Base-by-base conservation (phyloP, 352 stramenopile species). In the Pythium coloratum region DNA sequence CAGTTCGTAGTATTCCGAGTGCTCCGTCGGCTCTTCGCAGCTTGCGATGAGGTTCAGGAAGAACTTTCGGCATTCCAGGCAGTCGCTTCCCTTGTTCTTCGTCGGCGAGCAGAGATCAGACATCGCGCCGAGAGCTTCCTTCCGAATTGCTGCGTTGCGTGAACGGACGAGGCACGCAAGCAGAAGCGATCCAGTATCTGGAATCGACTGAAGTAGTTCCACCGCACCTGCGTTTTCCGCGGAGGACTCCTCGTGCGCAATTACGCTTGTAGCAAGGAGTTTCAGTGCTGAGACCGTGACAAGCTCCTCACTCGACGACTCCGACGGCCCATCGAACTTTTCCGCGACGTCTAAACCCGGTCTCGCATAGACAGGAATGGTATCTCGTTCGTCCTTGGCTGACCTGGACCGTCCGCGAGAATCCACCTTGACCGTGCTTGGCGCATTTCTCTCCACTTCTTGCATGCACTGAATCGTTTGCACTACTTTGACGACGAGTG, bases 81-180 rank as follows among this genome's bases (percentile, higher is more conserved):
- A 75, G 89, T 78, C 75, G 55, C 76, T 58, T 18, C 75, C 72
- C 65, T 86, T 87, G 72, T 83, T 32, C 67, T 76, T 32, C 73
- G 81, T 24, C 71, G 57, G 50, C 16, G 32, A 51, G 28, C 57
- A 71, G 6, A 75, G 49, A 40, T 54, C 59, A n/a, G 59, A 57
- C 28, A 75, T 75, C 13, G 38, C 47, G 1, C 26, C 12, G 16
- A 53, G 56, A 10, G 63, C 58, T 51, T 71, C 44, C 44, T 55
- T 62, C 10, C 69, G 62, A 16, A 71, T 55, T 14, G 53, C 32
- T 2, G 47, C 18, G 18, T 73, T 62, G 3, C 13, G 12, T 0
- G 59, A 72, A 1, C 51, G 26, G 1, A 73, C 46, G 13, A 78
- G 55, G 34, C 51, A 70, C 2, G 62, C 33, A 7, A 76, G 42